Conservation (phyloP, 1,284 basidiomycete species). For the Ceraceosorus guamensis region DNA sequence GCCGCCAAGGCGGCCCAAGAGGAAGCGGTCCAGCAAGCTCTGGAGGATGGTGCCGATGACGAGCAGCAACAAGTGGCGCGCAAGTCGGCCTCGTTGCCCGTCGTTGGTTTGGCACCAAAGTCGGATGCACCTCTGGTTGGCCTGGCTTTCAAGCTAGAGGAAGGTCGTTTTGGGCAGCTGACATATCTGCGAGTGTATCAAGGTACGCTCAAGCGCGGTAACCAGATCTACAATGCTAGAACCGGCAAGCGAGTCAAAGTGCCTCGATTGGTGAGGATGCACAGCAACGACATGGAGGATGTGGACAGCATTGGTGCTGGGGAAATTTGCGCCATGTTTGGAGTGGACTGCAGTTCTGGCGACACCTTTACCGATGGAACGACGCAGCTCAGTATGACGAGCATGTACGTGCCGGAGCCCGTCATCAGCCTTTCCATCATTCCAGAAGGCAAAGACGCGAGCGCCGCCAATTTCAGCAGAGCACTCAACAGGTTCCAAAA, state of each 20-base stretch:
- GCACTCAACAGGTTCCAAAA: conserved; percentile 97
- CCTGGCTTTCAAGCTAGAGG: conserved; percentile 96
- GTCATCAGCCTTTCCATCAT: conserved; percentile 94
- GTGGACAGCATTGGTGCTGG: conserved; percentile 91
- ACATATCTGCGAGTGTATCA: conserved; percentile 99
- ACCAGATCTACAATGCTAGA: conserved; percentile 81
- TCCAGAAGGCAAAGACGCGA: conserved; percentile 78
- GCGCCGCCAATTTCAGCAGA: conserved; percentile 70
- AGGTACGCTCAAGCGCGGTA: conserved; percentile 77
- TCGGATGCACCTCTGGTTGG: conserved; percentile 76
- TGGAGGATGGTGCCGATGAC: conserved; percentile 15
- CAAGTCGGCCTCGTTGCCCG: conserved; percentile 26
- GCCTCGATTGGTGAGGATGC: conserved; percentile 94
- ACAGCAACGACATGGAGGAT: conserved; percentile 98
- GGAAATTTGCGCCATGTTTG: conserved; percentile 99
- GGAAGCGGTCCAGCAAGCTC: conserved; percentile 30
- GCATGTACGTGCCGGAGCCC: conserved; percentile 97
- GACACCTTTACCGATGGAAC: conserved; percentile 77
- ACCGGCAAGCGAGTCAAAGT: conserved; percentile 98
- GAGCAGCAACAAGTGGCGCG: conserved; percentile 28
- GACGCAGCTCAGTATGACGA: conserved; percentile 57
- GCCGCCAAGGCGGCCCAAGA: conserved; percentile 31
- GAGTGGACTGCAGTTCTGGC: conserved; percentile 95
- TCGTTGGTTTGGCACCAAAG: conserved; percentile 37
- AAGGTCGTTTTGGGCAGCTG: conserved; percentile 92